Percentiles rank a stretch among this genome's conserved stretches.
Evolutionary conservation across 176 grass and related monocot genomes (phyloP).

Genomic region (Panicum miliaceum): DNA sequence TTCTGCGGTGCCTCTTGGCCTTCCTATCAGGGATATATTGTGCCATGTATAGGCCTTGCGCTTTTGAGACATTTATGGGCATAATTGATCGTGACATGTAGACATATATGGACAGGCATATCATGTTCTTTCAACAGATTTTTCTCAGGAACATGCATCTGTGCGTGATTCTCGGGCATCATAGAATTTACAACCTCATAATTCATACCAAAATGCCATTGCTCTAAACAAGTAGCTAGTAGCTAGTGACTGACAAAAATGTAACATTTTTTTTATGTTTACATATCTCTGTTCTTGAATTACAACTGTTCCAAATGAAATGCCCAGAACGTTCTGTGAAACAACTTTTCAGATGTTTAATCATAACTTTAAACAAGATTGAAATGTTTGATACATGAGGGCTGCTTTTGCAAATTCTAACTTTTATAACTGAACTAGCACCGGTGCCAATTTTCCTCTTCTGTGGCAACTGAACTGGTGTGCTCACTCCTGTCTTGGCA

Average conservation of each 20-base stretch:
- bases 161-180: conserved; percentile 1
- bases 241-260: neutral
- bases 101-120: conserved; percentile 2
- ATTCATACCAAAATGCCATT: neutral
- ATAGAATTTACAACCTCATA: neutral
- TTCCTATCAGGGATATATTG: neutral
- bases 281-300: neutral
- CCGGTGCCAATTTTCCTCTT: conserved; percentile 31
- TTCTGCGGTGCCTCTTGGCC: neutral
- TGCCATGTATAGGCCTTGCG: neutral
- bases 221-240: neutral
- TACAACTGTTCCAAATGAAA: neutral
- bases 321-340: neutral
- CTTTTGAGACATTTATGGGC: conserved; percentile 9
- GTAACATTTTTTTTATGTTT: neutral
- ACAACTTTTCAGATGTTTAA: neutral
- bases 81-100: conserved; percentile 11
- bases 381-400: conserved; percentile 9
- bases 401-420: conserved; percentile 8
- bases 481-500: conserved; percentile 33
- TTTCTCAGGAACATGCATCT: neutral
- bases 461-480: conserved; percentile 16
- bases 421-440: conserved; percentile 14
- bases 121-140: conserved; percentile 16
- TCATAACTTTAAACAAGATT: neutral